Conservation (phyloP, 257 asterid genomes). For the Avicennia marina region DNA sequence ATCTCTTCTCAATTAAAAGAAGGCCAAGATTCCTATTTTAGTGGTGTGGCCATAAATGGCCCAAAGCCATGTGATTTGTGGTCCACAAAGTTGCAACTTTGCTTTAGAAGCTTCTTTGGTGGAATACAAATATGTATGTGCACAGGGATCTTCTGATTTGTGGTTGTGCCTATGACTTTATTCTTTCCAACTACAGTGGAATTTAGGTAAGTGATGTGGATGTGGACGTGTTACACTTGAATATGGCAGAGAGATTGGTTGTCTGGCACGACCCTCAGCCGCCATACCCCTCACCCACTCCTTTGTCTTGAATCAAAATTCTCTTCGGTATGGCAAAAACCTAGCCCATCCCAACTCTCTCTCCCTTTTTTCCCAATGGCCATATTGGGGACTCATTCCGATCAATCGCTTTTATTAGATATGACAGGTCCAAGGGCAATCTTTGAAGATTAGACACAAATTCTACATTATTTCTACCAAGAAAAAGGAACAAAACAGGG, state of each 20-base stretch:
- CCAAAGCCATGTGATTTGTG: slow-evolving; percentile 23
- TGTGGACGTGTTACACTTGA: too few species aligned
- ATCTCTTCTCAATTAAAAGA: background rate
- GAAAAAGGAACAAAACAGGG: background rate
- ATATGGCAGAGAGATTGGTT: slow-evolving; percentile 30
- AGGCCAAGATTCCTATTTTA: slow-evolving; percentile 1
- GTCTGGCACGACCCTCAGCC: slow-evolving; percentile 29
- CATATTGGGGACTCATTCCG: background rate
- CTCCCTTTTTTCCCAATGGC: slow-evolving; percentile 3
- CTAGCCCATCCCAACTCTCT: background rate
- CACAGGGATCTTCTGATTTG: background rate
- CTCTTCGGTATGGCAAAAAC: background rate
- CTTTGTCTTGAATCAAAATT: background rate
- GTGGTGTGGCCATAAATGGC: background rate
- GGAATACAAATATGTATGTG: background rate
- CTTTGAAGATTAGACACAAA: slow-evolving; percentile 9
- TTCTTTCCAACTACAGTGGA: slow-evolving; percentile 8
- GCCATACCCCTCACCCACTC: slow-evolving; percentile 20
- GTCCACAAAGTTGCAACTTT: slow-evolving; percentile 1
- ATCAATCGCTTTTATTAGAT: slow-evolving; percentile 8
- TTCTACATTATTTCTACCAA: background rate
- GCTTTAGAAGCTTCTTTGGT: slow-evolving; percentile 2
- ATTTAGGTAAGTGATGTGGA: too few species aligned
- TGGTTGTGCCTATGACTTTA: slow-evolving; percentile 15
- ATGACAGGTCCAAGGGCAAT: slow-evolving; percentile 12